Percentiles rank a stretch among this genome's conserved stretches.
Evolutionary conservation across 257 asterid species (phyloP).

Genomic region (Sherardia arvensis): DNA sequence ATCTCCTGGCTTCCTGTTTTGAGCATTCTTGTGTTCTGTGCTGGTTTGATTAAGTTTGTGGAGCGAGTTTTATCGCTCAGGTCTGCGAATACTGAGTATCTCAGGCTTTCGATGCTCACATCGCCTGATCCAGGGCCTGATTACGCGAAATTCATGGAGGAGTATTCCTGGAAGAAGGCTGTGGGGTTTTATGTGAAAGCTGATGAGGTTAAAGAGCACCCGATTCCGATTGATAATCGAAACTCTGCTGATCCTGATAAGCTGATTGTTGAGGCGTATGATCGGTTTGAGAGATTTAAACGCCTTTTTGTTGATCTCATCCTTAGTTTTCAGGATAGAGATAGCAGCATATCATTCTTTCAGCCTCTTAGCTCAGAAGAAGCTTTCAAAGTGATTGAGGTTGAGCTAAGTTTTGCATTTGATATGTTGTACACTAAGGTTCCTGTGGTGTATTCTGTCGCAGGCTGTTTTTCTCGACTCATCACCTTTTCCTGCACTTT

Average conservation of each 20-base stretch:
- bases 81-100: constrained; percentile 25
- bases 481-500: constrained; percentile 20
- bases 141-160: constrained; percentile 43
- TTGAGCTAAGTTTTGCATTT: constrained; percentile 40
- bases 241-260: neutral
- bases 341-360: constrained; percentile 32
- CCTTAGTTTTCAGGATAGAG: constrained; percentile 47
- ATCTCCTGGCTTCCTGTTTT: constrained; percentile 23
- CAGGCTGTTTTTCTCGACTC: constrained; percentile 19
- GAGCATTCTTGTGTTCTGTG: constrained; percentile 11
- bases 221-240: constrained; percentile 14
- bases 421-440: constrained; percentile 45
- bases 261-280: constrained; percentile 21
- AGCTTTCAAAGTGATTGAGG: constrained; percentile 40
- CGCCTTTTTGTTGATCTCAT: constrained; percentile 43
- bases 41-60: constrained; percentile 33
- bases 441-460: constrained; percentile 17
- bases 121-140: constrained; percentile 45
- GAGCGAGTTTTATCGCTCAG: constrained; percentile 32
- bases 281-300: constrained; percentile 30
- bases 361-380: neutral
- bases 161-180: constrained; percentile 28
- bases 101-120: constrained; percentile 30
- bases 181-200: constrained; percentile 32
- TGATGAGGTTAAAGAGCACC: constrained; percentile 27